phyloP scores from a whole-genome alignment of 106 monocot genomes.

The Allium fistulosum region DNA sequence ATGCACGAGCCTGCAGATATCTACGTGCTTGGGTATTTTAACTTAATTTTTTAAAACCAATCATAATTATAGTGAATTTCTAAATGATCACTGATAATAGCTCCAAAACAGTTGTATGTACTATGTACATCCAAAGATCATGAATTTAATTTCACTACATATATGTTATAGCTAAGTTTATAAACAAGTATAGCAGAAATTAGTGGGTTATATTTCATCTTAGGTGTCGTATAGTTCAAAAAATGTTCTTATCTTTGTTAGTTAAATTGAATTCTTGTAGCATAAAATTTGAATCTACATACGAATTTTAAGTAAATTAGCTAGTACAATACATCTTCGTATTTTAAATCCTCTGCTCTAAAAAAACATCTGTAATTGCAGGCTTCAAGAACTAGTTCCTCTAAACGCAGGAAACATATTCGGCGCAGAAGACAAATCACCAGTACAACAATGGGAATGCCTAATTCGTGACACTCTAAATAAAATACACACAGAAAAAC shows the following conservation, averaged over 20 bases:
- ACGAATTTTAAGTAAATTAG: neutral
- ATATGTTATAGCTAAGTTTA: neutral
- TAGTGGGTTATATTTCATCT: neutral
- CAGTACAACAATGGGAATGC: conserved; percentile 66
- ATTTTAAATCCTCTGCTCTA: neutral
- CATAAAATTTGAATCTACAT: neutral
- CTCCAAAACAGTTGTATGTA: no score
- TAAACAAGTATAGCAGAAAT: neutral
- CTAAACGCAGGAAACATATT: conserved; percentile 91
- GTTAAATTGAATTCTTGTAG: neutral
- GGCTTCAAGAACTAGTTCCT: conserved; percentile 90
- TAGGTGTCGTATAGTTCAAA: neutral
- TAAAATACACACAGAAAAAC: conserved; percentile 26
- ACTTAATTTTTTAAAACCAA: neutral
- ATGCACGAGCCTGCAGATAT: conserved; percentile 51
- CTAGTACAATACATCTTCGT: neutral
- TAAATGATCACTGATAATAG: no score
- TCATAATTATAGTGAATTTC: neutral
- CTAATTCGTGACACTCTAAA: conserved; percentile 71
- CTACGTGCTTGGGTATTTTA: conserved; percentile 20
- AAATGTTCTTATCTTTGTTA: neutral
- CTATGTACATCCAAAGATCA: no score
- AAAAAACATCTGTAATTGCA: conserved; percentile 14
- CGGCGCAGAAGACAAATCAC: conserved; percentile 65
- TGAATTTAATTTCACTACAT: no score